Conservation (phyloP, 192 early-diverging fungal genomes). For the Nowakowskiella sp. region DNA sequence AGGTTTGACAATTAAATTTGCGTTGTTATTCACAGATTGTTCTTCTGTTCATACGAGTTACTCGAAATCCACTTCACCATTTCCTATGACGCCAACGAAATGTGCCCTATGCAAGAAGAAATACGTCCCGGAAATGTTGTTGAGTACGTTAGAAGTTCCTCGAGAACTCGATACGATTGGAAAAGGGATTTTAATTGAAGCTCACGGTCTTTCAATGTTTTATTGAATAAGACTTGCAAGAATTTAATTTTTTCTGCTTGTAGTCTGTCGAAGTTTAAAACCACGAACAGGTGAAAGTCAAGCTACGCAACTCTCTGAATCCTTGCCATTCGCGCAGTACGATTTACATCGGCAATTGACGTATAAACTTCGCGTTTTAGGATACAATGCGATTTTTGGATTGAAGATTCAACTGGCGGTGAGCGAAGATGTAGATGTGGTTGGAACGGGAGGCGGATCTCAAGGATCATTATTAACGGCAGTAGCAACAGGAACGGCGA, state of each 20-base stretch:
- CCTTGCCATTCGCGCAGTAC: conserved; percentile 75
- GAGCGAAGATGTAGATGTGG: conserved; percentile 29
- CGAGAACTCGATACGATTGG: conserved; percentile 60
- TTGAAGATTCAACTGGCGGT: conserved; percentile 48
- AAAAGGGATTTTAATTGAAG: conserved; percentile 62
- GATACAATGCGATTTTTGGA: conserved; percentile 71
- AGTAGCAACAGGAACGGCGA: conserved; percentile 63
- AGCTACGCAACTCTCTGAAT: conserved; percentile 62
- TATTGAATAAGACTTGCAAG: not conserved
- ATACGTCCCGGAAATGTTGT: conserved; percentile 66
- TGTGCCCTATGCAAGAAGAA: conserved; percentile 64
- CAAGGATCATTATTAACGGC: conserved; percentile 54
- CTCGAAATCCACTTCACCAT: conserved; percentile 51
- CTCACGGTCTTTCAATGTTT: conserved; percentile 43
- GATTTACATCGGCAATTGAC: conserved; percentile 74
- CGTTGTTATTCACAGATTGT: conserved; percentile 31
- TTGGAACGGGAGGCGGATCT: conserved; percentile 38
- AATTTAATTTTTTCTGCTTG: not conserved
- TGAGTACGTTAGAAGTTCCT: conserved; percentile 68
- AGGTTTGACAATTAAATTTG: conserved; percentile 18
- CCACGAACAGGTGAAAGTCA: conserved; percentile 51
- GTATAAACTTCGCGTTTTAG: conserved; percentile 69
- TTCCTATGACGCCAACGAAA: conserved; percentile 59
- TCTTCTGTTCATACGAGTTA: conserved; percentile 62
- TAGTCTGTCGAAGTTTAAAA: conserved; percentile 42